These are phyloP conservation scores for Nemania abortiva DNA, from an alignment of 2,329 filamentous ascomycete genomes.

Conservation along the genomic window DNA sequence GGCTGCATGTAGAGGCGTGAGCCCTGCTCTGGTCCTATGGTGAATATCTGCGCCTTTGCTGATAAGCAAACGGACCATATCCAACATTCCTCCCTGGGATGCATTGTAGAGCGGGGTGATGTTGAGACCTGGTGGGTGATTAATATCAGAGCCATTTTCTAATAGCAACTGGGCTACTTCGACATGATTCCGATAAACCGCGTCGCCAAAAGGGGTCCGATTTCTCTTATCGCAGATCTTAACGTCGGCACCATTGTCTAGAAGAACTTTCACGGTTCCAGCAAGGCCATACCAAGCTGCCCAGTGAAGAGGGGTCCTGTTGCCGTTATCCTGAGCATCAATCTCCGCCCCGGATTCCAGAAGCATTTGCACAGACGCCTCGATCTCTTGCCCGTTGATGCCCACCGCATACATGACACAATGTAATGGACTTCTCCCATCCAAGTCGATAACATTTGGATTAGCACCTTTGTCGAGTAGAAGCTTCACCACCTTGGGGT, in stretches of 20 bases:
- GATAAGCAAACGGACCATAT: not conserved
- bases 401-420: not conserved
- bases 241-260: not conserved
- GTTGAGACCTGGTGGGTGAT: not conserved
- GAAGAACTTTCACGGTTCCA: not conserved
- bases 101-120: not conserved
- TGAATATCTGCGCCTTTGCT: not conserved
- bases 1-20: not conserved
- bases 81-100: not conserved
- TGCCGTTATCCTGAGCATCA: not conserved
- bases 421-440: constrained; percentile 1
- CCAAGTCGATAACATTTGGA: not conserved
- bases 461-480: not conserved
- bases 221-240: not conserved
- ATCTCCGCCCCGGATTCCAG: not conserved
- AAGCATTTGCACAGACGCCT: not conserved
- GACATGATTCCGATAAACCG: not conserved
- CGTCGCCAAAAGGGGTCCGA: not conserved
- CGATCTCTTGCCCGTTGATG: not conserved
- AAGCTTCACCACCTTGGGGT: not conserved
- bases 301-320: not conserved
- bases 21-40: not conserved
- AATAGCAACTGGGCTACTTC: not conserved
- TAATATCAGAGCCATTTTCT: not conserved
- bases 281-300: not conserved